Evolutionary conservation across 148 eudicot species (phyloP), one percentile per base, ranked within the genome.

Genomic region (Beta vulgaris): DNA sequence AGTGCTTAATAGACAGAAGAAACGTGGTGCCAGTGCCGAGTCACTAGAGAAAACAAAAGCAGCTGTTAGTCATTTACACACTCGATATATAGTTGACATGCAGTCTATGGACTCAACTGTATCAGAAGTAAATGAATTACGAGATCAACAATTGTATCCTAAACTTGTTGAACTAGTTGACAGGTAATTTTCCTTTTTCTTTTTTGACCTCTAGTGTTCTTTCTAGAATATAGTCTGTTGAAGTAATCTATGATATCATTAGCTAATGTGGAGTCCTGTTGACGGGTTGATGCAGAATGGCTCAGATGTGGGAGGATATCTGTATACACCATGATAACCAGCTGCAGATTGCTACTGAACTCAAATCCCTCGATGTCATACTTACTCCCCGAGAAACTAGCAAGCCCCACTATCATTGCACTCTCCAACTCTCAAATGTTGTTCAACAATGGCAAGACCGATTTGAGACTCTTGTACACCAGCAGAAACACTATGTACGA

Each of bases 91-190:
- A 59, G 99, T 95, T 67, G 99, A 95, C 82, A 90, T 92, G 99
- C 99, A 95, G 80, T 92, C 97, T 32, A 80, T 95, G 89, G 99
- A 95, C 83, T 95, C 99, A 46, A 95, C 97, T 29, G 97, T 95
- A 29, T 79, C 90, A 15, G 99, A 95, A 87, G 94, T 95, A 12
- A 87, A 95, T 73, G 91, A 92, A 32, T 83, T 95, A 73, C 97
- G 99, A 36, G 99, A 95, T 69, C 85, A 81, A 77, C 97, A 95
- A 82, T 71, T 95, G 75, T 95, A 89, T 72, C 97, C 97, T n/a
- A 95, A 95, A 82, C 97, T 95, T 69, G 94, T 91, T 44, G 91
- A 88, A 78, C 85, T 95, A 55, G 89, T 89, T 82, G 81, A 92
- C 26, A 93, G 85, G 99, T 95, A 80, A 85, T 81, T 84, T 62